Evolutionary conservation across 768 basidiomycete species (phyloP).

Genomic region (Rhodotorula kratochvilovae): DNA sequence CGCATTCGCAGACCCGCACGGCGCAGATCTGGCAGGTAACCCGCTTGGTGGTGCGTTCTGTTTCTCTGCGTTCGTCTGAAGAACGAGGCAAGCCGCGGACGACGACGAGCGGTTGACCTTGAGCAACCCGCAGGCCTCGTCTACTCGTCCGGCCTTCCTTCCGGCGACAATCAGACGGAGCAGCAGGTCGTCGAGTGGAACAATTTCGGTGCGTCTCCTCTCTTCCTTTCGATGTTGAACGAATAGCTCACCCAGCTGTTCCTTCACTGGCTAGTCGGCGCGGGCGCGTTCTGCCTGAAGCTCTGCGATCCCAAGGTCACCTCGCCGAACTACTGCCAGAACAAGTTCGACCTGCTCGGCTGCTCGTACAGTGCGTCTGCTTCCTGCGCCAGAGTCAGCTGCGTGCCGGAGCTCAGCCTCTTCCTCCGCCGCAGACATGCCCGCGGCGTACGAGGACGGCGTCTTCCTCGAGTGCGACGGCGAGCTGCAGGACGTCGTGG

Average conservation of each 20-base stretch:
- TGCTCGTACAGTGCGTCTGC: constrained; percentile 30
- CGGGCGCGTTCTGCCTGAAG: constrained; percentile 62
- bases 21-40: constrained; percentile 67
- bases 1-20: constrained; percentile 54
- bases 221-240: too few species aligned
- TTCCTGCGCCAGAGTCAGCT: too few species aligned
- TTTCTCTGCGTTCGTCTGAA: too few species aligned
- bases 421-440: constrained; percentile 3
- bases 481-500: constrained; percentile 29
- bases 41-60: constrained; percentile 18
- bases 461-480: constrained; percentile 27
- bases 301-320: constrained; percentile 50
- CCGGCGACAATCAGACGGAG: constrained; percentile 24
- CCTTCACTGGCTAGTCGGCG: constrained; percentile 15
- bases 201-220: too few species aligned
- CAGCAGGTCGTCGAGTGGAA: constrained; percentile 47
- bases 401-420: too few species aligned
- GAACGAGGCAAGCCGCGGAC: too few species aligned
- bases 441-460: constrained; percentile 26
- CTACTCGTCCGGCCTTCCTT: constrained; percentile 4
- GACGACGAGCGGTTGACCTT: too few species aligned
- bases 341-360: constrained; percentile 30
- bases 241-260: too few species aligned
- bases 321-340: constrained; percentile 25
- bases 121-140: constrained; percentile 11